Evolutionary conservation across 2,329 filamentous ascomycete species (phyloP).

Genomic region (Lecanoromycetidae sp.): DNA sequence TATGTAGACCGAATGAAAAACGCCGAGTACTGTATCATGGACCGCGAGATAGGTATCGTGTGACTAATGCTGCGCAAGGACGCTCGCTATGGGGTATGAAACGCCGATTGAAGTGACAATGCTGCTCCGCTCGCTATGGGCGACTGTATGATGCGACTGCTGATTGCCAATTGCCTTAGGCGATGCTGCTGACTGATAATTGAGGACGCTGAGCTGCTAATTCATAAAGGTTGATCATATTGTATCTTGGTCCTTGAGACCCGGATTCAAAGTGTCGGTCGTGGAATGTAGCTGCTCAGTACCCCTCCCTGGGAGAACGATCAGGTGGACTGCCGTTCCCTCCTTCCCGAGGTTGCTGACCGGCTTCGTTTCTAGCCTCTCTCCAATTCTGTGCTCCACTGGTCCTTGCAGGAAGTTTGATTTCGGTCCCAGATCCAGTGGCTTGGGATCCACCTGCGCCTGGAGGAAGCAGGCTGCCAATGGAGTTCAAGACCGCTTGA

Average conservation of each 20-base stretch:
- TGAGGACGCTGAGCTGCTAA: neutral
- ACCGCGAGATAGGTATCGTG: too few species aligned
- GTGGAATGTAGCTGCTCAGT: neutral
- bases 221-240: too few species aligned
- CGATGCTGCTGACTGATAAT: neutral
- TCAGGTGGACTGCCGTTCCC: neutral
- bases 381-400: slow-evolving; percentile 10
- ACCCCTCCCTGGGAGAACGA: slow-evolving; percentile 4
- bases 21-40: too few species aligned
- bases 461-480: slow-evolving; percentile 31
- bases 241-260: too few species aligned
- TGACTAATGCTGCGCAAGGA: neutral
- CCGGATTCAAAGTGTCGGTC: too few species aligned
- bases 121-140: too few species aligned
- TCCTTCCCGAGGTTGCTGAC: neutral
- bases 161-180: neutral
- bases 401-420: slow-evolving; percentile 7
- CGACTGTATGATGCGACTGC: too few species aligned
- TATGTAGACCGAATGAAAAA: too few species aligned
- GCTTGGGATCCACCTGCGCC: neutral
- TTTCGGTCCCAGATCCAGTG: slow-evolving; percentile 3
- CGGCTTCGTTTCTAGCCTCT: slow-evolving; percentile 9
- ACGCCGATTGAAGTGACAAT: neutral
- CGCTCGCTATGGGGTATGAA: neutral
- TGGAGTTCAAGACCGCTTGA: slow-evolving; percentile 33